These are phyloP conservation scores for Aspergillus thermomutatus DNA, from an alignment of 2,329 filamentous ascomycete species.

Conservation along the genomic window DNA sequence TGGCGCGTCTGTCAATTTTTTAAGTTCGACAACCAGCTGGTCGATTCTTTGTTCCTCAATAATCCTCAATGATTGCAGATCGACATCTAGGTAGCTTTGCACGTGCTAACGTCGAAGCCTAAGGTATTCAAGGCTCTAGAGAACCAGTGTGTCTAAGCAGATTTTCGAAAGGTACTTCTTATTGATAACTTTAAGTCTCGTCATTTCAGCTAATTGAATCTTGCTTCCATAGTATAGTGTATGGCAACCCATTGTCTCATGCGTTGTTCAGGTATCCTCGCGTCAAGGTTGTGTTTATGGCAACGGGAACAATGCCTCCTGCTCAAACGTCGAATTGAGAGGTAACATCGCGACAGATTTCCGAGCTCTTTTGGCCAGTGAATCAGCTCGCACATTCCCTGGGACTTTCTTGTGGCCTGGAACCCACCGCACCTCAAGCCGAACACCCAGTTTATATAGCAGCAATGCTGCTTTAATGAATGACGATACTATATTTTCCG, in stretches of 20 bases:
- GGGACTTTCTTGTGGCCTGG: background rate
- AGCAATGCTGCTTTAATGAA: background rate
- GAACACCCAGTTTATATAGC: background rate
- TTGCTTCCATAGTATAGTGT: background rate
- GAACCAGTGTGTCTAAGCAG: background rate
- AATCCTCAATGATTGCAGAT: background rate
- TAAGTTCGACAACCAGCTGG: background rate
- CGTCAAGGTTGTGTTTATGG: background rate
- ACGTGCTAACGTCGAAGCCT: background rate
- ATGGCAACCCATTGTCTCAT: background rate
- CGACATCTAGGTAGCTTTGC: background rate
- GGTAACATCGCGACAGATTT: background rate
- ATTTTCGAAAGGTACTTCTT: background rate
- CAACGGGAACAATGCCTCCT: background rate
- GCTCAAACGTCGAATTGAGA: background rate
- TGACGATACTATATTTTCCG: background rate
- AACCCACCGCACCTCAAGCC: background rate
- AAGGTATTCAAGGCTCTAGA: background rate
- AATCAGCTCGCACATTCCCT: background rate
- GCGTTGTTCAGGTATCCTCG: background rate
- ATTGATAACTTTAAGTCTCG: background rate
- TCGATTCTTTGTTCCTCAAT: background rate
- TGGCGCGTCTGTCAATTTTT: background rate
- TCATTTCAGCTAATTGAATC: background rate
- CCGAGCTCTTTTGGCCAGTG: background rate